Conservation (phyloP, 164 flowering plant species). For the Sedum album region DNA sequence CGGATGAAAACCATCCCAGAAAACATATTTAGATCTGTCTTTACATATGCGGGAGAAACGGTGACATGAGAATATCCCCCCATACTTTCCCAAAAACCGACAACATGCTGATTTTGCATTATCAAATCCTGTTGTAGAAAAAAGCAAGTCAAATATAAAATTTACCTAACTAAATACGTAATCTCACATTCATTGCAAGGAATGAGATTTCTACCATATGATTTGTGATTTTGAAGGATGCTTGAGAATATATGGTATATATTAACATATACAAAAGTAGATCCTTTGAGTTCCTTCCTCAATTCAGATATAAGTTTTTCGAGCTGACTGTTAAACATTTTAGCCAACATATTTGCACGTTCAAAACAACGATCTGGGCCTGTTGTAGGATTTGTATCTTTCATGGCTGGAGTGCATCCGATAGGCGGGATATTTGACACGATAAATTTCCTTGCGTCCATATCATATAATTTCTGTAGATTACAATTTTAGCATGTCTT, state of each 20-base stretch:
- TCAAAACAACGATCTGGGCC: conserved; percentile 37
- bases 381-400: conserved; percentile 30
- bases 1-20: neutral
- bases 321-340: conserved; percentile 34
- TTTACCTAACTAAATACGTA: neutral
- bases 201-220: conserved; percentile 36
- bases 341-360: conserved; percentile 41
- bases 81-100: neutral
- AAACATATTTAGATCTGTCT: neutral
- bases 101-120: neutral
- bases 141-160: neutral
- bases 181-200: neutral
- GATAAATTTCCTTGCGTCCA: conserved; percentile 60
- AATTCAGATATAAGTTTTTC: conserved; percentile 36
- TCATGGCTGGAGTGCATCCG: conserved; percentile 64
- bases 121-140: neutral
- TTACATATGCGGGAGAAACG: neutral
- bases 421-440: conserved; percentile 64
- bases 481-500: neutral
- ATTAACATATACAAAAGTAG: conserved; percentile 48
- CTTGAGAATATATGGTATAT: conserved; percentile 39
- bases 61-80: neutral
- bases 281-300: conserved; percentile 22
- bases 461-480: conserved; percentile 43
- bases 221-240: conserved; percentile 29